A percentile compares a stretch with the other conserved stretches of the same genome.
These are phyloP conservation scores for Peronospora belbahrii DNA, from an alignment of 352 stramenopile genomes.

Conservation along the genomic window DNA sequence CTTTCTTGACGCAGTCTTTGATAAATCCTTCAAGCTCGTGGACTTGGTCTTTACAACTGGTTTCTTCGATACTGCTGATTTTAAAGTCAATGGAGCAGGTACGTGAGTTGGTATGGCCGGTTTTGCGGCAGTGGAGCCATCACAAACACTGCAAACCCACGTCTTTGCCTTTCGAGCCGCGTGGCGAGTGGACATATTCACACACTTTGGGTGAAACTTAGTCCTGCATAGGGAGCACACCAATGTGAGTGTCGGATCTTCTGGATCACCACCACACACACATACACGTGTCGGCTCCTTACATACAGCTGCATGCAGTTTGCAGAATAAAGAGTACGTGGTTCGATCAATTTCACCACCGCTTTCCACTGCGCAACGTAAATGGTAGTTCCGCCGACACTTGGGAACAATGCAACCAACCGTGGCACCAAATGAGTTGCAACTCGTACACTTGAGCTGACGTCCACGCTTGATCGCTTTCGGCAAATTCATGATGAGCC, in stretches of 20 bases:
- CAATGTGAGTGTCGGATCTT: slow-evolving; percentile 45
- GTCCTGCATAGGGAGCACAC: slow-evolving; percentile 54
- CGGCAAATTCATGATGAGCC: slow-evolving; percentile 72
- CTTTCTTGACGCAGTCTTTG: slow-evolving; percentile 9
- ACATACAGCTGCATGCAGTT: slow-evolving; percentile 43
- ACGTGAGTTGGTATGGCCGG: slow-evolving; percentile 9
- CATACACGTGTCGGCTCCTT: slow-evolving; percentile 37
- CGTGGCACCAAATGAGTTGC: slow-evolving; percentile 57
- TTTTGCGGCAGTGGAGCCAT: slow-evolving; percentile 19
- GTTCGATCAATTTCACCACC: slow-evolving; percentile 67
- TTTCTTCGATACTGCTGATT: slow-evolving; percentile 12
- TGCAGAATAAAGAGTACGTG: slow-evolving; percentile 70
- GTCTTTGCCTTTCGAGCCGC: slow-evolving; percentile 47
- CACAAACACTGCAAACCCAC: slow-evolving; percentile 26
- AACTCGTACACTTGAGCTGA: slow-evolving; percentile 64
- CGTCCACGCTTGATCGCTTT: slow-evolving; percentile 73
- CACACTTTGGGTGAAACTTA: slow-evolving; percentile 72
- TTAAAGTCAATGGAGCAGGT: slow-evolving; percentile 2
- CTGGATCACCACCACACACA: slow-evolving; percentile 28
- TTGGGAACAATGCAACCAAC: slow-evolving; percentile 74
- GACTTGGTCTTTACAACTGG: slow-evolving; percentile 3
- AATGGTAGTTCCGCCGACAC: slow-evolving; percentile 70
- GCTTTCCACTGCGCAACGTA: slow-evolving; percentile 66
- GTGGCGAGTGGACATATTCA: slow-evolving; percentile 72
- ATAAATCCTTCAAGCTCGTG: slow-evolving; percentile 10